phyloP scores from a whole-genome alignment of 495 filamentous ascomycete genomes.

The Evernia prunastri region DNA sequence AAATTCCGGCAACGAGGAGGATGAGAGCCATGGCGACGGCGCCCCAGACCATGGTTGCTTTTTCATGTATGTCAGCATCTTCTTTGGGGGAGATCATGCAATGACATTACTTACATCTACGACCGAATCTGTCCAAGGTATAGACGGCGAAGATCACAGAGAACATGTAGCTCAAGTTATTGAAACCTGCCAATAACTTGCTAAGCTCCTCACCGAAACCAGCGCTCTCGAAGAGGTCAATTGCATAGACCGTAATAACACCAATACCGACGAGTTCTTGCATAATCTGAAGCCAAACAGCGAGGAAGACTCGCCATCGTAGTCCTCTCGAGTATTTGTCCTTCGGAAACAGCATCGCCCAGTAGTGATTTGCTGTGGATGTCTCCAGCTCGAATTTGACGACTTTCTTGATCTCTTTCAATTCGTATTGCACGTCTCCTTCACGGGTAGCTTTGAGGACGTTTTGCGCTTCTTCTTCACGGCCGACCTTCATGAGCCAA shows the following conservation, averaged over 20 bases:
- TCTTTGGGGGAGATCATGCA: background rate
- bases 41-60: constrained; percentile 42
- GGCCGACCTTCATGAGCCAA: constrained; percentile 49
- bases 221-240: constrained; percentile 38
- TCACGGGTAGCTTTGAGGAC: constrained; percentile 36
- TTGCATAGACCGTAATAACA: constrained; percentile 40
- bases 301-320: constrained; percentile 50
- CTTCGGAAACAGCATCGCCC: constrained; percentile 28
- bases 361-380: constrained; percentile 25
- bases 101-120: constrained; percentile 20
- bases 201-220: constrained; percentile 41
- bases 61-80: background rate
- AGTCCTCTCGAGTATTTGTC: constrained; percentile 42
- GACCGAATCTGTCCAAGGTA: constrained; percentile 26
- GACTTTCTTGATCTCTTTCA: constrained; percentile 31
- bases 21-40: constrained; percentile 38
- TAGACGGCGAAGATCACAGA: constrained; percentile 51
- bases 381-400: constrained; percentile 30
- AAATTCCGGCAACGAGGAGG: constrained; percentile 27
- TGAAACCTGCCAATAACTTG: constrained; percentile 47
- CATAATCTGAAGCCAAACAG: constrained; percentile 51
- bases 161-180: constrained; percentile 49
- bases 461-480: constrained; percentile 47
- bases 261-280: constrained; percentile 36
- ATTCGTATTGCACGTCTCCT: constrained; percentile 29